Evolutionary conservation across 192 early-diverging fungal species (phyloP).

Genomic region (Coemansia sp.): DNA sequence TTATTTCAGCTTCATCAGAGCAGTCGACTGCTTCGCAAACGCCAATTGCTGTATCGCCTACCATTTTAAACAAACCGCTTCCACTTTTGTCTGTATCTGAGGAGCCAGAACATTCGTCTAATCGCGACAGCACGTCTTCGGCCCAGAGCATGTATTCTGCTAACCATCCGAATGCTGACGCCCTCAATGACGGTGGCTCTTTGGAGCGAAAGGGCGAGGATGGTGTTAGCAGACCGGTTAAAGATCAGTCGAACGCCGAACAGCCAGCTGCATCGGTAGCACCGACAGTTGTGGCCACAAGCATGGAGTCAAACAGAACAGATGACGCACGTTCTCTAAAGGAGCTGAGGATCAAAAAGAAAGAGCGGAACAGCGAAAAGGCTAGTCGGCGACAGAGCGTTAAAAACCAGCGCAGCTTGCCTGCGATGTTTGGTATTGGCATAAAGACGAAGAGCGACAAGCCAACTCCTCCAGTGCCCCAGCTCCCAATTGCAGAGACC

Average conservation of each 20-base stretch:
- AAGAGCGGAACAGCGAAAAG: conserved; percentile 33
- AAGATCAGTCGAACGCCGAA: neutral
- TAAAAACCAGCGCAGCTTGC: conserved; percentile 53
- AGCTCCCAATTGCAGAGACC: conserved; percentile 14
- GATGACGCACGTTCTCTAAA: conserved; percentile 4
- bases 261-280: neutral
- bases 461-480: conserved; percentile 40
- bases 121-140: conserved; percentile 2
- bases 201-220: neutral
- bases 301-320: neutral
- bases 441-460: conserved; percentile 36
- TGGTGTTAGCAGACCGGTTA: neutral
- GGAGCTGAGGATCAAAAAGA: conserved; percentile 14
- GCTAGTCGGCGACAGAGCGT: conserved; percentile 49
- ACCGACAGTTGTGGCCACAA: neutral
- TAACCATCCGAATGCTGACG: neutral
- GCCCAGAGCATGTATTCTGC: conserved; percentile 2
- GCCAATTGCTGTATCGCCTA: conserved; percentile 1
- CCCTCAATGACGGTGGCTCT: neutral
- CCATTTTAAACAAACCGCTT: conserved; percentile 38
- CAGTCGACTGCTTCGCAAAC: neutral
- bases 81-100: conserved; percentile 16
- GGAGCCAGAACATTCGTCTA: conserved; percentile 6
- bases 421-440: conserved; percentile 53
- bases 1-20: neutral